Base-by-base conservation (phyloP, 2,329 filamentous ascomycete species). In the Paecilomyces formosus region DNA sequence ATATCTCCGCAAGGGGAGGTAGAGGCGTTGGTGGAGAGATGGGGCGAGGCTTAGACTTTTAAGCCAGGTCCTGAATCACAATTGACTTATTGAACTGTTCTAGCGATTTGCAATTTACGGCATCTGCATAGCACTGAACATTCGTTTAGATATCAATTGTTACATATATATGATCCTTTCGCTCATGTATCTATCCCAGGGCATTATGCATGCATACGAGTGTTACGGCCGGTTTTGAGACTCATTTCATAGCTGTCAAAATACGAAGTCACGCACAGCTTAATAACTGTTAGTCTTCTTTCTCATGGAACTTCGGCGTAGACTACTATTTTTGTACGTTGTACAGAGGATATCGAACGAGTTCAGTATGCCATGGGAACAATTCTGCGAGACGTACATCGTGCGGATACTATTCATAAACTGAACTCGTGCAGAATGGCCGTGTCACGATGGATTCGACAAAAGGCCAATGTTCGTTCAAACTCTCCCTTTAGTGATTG, bases 1-100 rank as follows among this genome's bases (percentile, higher is more conserved):
- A 76, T 68, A 65, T 76, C 57, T 62, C 70, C 1, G 50, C 53
- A 31, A 26, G 54, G 12, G 67, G 65, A 45, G 18, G 35, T 18
- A 45, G 7, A 45, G 35, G 15, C 7, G 35, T 45, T n/a, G 35
- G 35, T 45, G 35, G 35, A 45, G 35, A 45, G 13, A 15, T 45
- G 7, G 35, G 35, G 5, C 35, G 35, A 45, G 15, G 35, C 15
- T 15, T 45, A 1, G 35, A 45, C 35, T 45, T 45, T 45, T 45
- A 45, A 45, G 15, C n/a, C 15, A 18, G 18, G 1, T n/a, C 4
- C 15, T 21, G 35, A n/a, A 18, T 7, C n/a, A 6, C 15, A 1
- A 2, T n/a, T 45, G 35, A n/a, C 15, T 8, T 45, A n/a, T 18
- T 18, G 35, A 5, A 7, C 15, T 15, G n/a, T 45, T 45, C 39